phyloP scores from a whole-genome alignment of 345 rosid genomes.

The Chamaenerion angustifolium region DNA sequence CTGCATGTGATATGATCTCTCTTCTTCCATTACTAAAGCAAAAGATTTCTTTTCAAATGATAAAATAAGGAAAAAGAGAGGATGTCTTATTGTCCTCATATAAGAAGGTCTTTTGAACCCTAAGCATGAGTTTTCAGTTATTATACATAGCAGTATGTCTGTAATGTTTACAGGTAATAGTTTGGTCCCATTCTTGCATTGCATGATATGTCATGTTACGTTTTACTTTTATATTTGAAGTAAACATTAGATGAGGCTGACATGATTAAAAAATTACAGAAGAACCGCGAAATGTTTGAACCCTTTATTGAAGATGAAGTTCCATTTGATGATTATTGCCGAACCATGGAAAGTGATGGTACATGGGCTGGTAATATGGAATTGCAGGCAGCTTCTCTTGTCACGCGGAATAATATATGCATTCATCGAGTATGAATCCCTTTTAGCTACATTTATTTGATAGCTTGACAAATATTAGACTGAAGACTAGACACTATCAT shows the following conservation, averaged over 20 bases:
- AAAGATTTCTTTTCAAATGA: too few relatives aligned
- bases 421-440: slow-evolving; percentile 53
- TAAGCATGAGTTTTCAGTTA: too few relatives aligned
- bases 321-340: slow-evolving; percentile 77
- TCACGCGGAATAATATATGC: slow-evolving; percentile 64
- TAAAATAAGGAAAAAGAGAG: too few relatives aligned
- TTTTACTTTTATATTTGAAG: neutral
- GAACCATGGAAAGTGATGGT: slow-evolving; percentile 72
- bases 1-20: too few relatives aligned
- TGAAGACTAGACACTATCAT: neutral
- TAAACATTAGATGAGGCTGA: slow-evolving; percentile 4
- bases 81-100: too few relatives aligned
- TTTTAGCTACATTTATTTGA: neutral
- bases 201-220: neutral
- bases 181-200: neutral
- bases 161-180: too few relatives aligned
- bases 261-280: slow-evolving; percentile 27
- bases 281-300: slow-evolving; percentile 60
- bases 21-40: too few relatives aligned
- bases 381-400: slow-evolving; percentile 89
- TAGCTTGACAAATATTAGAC: too few relatives aligned
- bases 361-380: slow-evolving; percentile 99
- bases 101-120: too few relatives aligned
- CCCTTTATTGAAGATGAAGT: slow-evolving; percentile 90
- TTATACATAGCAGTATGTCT: too few relatives aligned